Percentiles rank a stretch among this genome's conserved stretches.
Conservation (phyloP, 2,329 filamentous ascomycete species). For the Cladosporium sp. region DNA sequence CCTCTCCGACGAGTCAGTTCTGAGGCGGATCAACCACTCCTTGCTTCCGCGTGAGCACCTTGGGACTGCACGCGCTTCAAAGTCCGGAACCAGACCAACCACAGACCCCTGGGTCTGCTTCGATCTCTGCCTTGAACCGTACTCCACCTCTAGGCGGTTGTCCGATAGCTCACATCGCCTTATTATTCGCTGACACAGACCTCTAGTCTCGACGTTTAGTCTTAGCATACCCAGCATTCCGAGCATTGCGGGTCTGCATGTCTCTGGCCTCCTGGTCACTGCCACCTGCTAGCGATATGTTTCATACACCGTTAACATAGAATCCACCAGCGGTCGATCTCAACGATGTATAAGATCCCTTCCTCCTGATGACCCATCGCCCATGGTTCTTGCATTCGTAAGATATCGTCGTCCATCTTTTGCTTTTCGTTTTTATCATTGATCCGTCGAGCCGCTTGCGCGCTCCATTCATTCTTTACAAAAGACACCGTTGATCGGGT, state of each 20-base stretch:
- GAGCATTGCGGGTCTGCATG: slow-evolving; percentile 11
- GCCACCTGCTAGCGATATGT: slow-evolving; percentile 1
- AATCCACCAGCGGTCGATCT: slow-evolving; percentile 5
- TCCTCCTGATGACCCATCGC: background rate
- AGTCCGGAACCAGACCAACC: slow-evolving; percentile 7
- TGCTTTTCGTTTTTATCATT: background rate
- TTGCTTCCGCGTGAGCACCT: background rate
- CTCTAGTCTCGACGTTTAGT: background rate
- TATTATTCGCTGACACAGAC: background rate
- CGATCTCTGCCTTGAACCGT: slow-evolving; percentile 6
- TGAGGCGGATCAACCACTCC: background rate
- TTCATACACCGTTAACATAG: slow-evolving; percentile 5
- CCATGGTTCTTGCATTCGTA: background rate
- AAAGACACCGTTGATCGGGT: slow-evolving; percentile 18
- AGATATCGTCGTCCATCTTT: background rate
- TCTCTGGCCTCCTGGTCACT: background rate
- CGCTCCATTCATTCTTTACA: slow-evolving; percentile 3
- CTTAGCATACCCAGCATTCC: background rate
- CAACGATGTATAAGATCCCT: slow-evolving; percentile 5
- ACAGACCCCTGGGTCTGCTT: slow-evolving; percentile 3
- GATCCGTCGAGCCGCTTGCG: background rate
- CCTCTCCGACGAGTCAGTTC: background rate
- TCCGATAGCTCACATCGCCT: background rate
- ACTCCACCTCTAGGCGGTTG: slow-evolving; percentile 4
- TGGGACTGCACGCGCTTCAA: slow-evolving; percentile 7